A percentile compares a stretch with the other conserved stretches of the same genome.
Evolutionary conservation across 2,329 filamentous ascomycete species (phyloP).

Genomic region (Drechslerella dactyloides): DNA sequence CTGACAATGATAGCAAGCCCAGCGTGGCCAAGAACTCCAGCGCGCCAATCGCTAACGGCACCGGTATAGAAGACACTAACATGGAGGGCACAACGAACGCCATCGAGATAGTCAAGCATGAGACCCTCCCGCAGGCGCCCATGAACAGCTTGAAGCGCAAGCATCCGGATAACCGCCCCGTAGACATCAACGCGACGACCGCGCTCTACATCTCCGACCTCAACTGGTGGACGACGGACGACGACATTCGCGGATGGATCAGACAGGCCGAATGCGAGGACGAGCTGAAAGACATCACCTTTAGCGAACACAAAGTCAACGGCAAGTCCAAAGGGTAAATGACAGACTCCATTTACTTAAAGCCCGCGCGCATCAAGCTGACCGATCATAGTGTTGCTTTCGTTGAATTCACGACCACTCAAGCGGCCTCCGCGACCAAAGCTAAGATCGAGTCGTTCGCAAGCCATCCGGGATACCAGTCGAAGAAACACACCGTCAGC

Average conservation of each 20-base stretch:
- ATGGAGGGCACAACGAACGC: slow-evolving; percentile 54
- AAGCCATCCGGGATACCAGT: slow-evolving; percentile 63
- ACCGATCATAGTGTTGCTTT: slow-evolving; percentile 70
- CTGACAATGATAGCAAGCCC: slow-evolving; percentile 53
- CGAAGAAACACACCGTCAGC: slow-evolving; percentile 72
- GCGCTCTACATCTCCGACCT: slow-evolving; percentile 87
- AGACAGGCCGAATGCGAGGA: slow-evolving; percentile 79
- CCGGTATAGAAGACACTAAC: slow-evolving; percentile 54
- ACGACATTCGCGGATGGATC: slow-evolving; percentile 88
- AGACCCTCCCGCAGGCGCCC: slow-evolving; percentile 59
- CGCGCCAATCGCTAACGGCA: slow-evolving; percentile 46
- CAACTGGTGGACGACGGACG: slow-evolving; percentile 96
- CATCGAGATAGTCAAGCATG: slow-evolving; percentile 52
- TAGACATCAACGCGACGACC: slow-evolving; percentile 68
- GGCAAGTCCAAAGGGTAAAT: slow-evolving; percentile 95
- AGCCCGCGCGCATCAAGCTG: slow-evolving; percentile 8
- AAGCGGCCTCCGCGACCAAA: slow-evolving; percentile 85
- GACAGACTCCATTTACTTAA: neutral
- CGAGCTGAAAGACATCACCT: slow-evolving; percentile 89
- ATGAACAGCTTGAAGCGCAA: slow-evolving; percentile 69
- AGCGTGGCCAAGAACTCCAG: slow-evolving; percentile 37
- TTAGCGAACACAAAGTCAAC: slow-evolving; percentile 98
- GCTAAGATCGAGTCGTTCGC: slow-evolving; percentile 74
- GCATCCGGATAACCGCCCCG: slow-evolving; percentile 63
- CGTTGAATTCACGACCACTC: slow-evolving; percentile 80